Base-by-base conservation (phyloP, 441 rosid species). In the Pelargonium cotyledonis region DNA sequence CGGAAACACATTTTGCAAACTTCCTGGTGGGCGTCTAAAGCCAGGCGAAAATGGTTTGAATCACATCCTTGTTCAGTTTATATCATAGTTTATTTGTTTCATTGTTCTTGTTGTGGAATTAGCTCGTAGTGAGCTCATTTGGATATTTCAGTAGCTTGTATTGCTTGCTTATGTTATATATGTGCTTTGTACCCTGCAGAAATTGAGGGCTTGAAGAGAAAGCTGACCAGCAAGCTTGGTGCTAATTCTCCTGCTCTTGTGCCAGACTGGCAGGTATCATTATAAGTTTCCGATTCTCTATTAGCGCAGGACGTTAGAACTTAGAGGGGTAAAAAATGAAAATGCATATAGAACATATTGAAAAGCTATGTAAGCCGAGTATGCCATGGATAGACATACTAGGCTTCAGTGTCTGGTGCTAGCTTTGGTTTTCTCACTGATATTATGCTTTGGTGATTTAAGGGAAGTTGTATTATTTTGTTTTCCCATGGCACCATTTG, bases 1-100 rank as follows among this genome's bases (percentile, higher is more conserved):
- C 70, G 99, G 99, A 57, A 91, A 90, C 79, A 91, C 97, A 55
- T 91, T 94, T 83, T 91, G 97, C 85, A 95, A 95, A 81, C 97
- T 95, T 75, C 97, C 96, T 47, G 99, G 99, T 61, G 97, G 97
- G 1, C 96, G 97, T 64, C 75, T 95, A 73, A 95, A 88, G 83
- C 97, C 96, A 53, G 97, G 97, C 75, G 99, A 95, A 75, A 95
- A 92, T 72, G 99, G 99, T 92, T 81, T 68, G 11, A 31, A 8
- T 74, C 12, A 38, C 40, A 3, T 31, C 21, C 19, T 12, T 16
- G 6, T 41, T 16, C 38, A 49, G 46, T 29, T 21, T 1, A 10
- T 23, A 5, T 66, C 63, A 57, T 63, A n/a, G 18, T 63, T 63
- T 41, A 5, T 5, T 7, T 61, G 16, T 19, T 16, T 31, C 6